Percentiles rank a stretch among this genome's conserved stretches.
Conservation (phyloP, 108 stramenopile genomes). For the Conticribra guillardii region DNA sequence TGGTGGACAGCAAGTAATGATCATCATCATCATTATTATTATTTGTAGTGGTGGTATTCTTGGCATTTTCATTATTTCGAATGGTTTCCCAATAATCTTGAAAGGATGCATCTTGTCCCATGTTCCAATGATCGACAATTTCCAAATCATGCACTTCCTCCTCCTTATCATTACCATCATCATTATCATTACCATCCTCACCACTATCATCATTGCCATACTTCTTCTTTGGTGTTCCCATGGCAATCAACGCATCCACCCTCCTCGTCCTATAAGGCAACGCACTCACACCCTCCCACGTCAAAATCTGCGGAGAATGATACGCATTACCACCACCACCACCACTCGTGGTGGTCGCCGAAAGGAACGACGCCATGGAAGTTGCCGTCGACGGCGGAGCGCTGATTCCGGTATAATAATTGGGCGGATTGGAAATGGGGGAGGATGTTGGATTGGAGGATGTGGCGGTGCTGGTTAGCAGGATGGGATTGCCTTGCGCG, state of each 20-base stretch:
- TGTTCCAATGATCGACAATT: slow-evolving; percentile 77
- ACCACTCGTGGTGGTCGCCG: slow-evolving; percentile 9
- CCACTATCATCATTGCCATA: too few species aligned
- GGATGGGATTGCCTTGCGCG: slow-evolving; percentile 30
- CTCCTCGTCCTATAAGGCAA: slow-evolving; percentile 68
- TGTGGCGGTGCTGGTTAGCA: background rate
- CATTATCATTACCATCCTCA: too few species aligned
- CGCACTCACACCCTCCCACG: slow-evolving; percentile 36
- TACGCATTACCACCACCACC: background rate
- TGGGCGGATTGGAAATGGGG: background rate
- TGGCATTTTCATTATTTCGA: too few species aligned
- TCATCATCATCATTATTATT: too few species aligned
- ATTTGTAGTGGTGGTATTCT: too few species aligned
- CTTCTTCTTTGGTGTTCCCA: too few species aligned
- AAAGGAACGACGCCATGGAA: slow-evolving; percentile 26
- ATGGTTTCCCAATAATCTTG: slow-evolving; percentile 51
- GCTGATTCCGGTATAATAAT: background rate
- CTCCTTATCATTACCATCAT: slow-evolving; percentile 30
- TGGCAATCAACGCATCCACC: slow-evolving; percentile 39
- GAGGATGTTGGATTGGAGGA: background rate
- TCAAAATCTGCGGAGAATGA: slow-evolving; percentile 10
- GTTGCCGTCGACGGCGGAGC: slow-evolving; percentile 7
- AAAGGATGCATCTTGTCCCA: slow-evolving; percentile 68
- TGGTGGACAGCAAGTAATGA: too few species aligned
- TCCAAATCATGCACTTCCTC: slow-evolving; percentile 35